Base-by-base conservation (phyloP, 2,329 filamentous ascomycete species). In the Mariannaea sp. region DNA sequence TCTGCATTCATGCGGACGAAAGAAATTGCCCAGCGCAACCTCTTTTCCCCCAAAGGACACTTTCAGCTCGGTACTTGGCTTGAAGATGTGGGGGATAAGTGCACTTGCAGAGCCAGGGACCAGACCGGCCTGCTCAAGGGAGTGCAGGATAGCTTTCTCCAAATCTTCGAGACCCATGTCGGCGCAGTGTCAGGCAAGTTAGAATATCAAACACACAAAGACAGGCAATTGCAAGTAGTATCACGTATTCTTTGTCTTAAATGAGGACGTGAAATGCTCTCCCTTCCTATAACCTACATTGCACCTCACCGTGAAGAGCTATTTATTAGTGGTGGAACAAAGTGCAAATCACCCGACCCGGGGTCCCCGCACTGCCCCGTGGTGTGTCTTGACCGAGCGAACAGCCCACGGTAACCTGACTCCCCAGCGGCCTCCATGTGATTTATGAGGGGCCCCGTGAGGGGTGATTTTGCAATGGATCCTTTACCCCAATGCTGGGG, bases 61-160 rank as follows among this genome's bases (percentile, higher is more conserved):
- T 7, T 56, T 55, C 5, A 81, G 70, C 27, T 71, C 57, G 5
- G 73, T 72, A 3, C 67, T 70, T 1, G 78, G 77, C 38, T 65
- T 67, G 64, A 81, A 81, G 20, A 57, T 60, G 8, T 65, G 57
- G 0, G 76, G 72, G 33, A 81, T 75, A 36, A 81, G 58, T 12
- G 30, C 59, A 7, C 64, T 61, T n/a, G 73, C 74, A 3, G 70
- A 52, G 8, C 75, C 75, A 4, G 75, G 75, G 2, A 73, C 69
- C n/a, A 78, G 69, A 19, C 68, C 67, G 14, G 73, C 73, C 20
- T 70, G 58, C n/a, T 65, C 59, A 20, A 49, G 38, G 10, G 45
- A 48, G 2, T n/a, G 22, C 6, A 41, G 36, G 2, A 26, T 8
- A 3, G 14, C 17, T 14, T 35, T 29, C 24, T 16, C 17, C 7